Conservation (phyloP, 2,329 filamentous ascomycete genomes). For the Pseudogymnoascus sp. region DNA sequence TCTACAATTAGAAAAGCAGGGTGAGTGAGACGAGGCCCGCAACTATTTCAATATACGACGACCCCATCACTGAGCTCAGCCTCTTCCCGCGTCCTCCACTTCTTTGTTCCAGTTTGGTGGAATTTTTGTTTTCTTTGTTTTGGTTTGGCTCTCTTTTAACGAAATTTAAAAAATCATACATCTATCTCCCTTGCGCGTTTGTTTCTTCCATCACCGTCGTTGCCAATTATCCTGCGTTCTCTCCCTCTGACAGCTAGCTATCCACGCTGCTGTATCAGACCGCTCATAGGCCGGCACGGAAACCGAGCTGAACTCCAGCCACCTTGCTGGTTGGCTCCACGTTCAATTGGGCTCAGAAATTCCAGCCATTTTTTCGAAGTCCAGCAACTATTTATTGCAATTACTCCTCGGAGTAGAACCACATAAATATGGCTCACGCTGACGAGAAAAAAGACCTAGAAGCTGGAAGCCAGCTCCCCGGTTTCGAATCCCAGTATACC, state of each 20-base stretch:
- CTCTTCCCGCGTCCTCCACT: background rate
- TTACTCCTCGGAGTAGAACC: background rate
- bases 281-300: background rate
- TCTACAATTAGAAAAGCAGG: slow-evolving; percentile 3
- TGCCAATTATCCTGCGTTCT: background rate
- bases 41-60: slow-evolving; percentile 6
- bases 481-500: background rate
- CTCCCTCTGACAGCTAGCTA: background rate
- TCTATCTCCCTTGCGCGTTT: background rate
- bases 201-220: background rate
- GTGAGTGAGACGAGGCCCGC: slow-evolving; percentile 1
- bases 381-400: background rate
- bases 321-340: slow-evolving; percentile 1
- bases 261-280: background rate
- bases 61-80: background rate
- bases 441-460: background rate
- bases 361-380: background rate
- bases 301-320: background rate
- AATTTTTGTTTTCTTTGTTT: slow-evolving; percentile 5
- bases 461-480: background rate
- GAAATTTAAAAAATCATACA: background rate
- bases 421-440: background rate
- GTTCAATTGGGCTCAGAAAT: slow-evolving; percentile 13
- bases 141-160: too few relatives aligned
- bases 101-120: background rate